Evolutionary conservation across 306 rosid genomes (phyloP).

Genomic region (Arachis stenosperma): DNA sequence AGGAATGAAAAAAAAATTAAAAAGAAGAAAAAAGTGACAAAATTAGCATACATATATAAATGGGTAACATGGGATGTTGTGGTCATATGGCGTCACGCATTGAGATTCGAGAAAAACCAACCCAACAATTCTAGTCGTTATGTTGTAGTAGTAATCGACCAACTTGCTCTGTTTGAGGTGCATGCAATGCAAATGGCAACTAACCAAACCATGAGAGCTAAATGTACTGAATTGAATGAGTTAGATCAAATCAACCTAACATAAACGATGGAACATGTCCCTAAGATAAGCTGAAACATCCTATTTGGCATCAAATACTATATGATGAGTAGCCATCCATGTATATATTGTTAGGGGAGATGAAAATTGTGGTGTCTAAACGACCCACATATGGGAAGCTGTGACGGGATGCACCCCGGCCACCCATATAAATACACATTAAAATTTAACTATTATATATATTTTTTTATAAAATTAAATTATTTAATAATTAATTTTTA

Average conservation of each 20-base stretch:
- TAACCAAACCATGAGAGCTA: slow-evolving; percentile 5
- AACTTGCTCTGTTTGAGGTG: neutral
- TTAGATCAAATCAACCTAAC: slow-evolving; percentile 4
- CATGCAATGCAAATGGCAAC: neutral
- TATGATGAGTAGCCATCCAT: slow-evolving; percentile 4
- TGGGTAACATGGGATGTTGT: neutral
- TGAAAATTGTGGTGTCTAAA: neutral
- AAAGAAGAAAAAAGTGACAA: neutral
- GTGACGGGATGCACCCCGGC: neutral
- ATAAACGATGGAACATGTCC: slow-evolving; percentile 5
- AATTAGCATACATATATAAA: neutral
- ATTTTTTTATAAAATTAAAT: no score
- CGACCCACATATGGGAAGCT: neutral
- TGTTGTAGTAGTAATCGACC: slow-evolving; percentile 2
- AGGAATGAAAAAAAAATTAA: no score
- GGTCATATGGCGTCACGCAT: neutral
- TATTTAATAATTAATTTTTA: no score
- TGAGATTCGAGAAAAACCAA: neutral
- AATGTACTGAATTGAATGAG: neutral
- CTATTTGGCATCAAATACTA: neutral
- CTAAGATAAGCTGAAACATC: neutral
- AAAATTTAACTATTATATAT: no score
- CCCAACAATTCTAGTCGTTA: neutral
- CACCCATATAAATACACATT: no score
- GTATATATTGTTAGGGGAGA: neutral